Evolutionary conservation across 2,329 filamentous ascomycete genomes (phyloP), one percentile per base, ranked within the genome.

Genomic region (Aciculosporium take): DNA sequence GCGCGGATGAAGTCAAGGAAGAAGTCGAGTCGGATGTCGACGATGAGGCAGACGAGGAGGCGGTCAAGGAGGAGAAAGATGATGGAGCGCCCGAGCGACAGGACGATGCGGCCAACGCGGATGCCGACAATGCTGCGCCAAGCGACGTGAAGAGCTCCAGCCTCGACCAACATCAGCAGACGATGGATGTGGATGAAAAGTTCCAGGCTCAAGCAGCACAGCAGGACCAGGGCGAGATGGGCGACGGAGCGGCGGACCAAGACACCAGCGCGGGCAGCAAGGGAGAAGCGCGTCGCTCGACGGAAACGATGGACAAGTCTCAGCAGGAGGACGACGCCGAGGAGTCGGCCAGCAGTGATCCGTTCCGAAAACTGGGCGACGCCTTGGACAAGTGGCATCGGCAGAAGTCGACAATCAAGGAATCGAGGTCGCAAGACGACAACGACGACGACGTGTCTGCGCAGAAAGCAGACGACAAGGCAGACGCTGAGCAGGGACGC

Each of bases 331-430:
- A 61, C 30, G 66, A 73, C 40, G 62, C 66, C 9, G 58, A 65
- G 33, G 64, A 70, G 40, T 61, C 61, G 7, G 60, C 64, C 41
- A 62, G 61, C 30, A 62, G 68, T 35, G 77, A 91, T 50, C 84
- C 87, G 1, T 94, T 95, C 70, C 91, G 91, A 64, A 93, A 94
- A 55, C 74, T 98, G 24, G 91, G 91, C 18, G 87, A 98, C 63
- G 82, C 86, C 5, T 69, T 98, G 25, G 88, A 96, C 58, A 77
- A 81, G 51, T 98, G 88, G 85, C 88, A 96, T 59, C 76, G 84
- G 44, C 84, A 87, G 54, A 84, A 93, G 53, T 76, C 76, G 36
- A 82, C 94, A 46, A 96, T 98, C 51, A 67, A 74, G 56, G 72
- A 81, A 44, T 56, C 61, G 5, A 52, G 56, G 15, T 64, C 72